These are phyloP conservation scores for Thalassiosira hispida DNA, from an alignment of 352 stramenopile genomes.

Conservation along the genomic window DNA sequence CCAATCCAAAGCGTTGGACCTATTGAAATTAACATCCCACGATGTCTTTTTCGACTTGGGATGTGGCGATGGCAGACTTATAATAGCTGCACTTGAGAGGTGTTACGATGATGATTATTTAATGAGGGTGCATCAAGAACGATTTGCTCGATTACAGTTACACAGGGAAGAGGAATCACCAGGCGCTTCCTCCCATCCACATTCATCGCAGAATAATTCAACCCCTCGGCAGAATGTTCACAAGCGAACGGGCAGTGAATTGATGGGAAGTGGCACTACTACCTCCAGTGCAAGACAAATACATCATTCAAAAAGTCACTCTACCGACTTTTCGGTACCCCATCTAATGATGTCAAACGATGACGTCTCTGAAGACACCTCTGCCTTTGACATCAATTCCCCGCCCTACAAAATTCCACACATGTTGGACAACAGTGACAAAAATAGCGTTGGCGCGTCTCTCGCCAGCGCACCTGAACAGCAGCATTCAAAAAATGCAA, in stretches of 20 bases:
- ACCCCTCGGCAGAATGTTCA: no score
- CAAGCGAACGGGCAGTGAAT: no score
- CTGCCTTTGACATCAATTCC: not conserved
- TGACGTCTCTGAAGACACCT: not conserved
- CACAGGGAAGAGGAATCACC: not conserved
- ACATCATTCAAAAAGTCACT: not conserved
- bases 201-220: no score
- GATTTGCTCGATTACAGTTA: not conserved
- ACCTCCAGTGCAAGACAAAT: no score
- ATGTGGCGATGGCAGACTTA: slow-evolving; percentile 77
- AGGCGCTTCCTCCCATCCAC: no score
- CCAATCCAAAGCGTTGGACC: slow-evolving; percentile 60
- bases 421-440: not conserved
- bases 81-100: slow-evolving; percentile 59
- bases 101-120: slow-evolving; percentile 33
- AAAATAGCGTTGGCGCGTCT: not conserved
- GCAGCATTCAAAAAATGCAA: no score
- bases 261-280: no score
- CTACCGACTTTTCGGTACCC: not conserved
- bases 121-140: slow-evolving; percentile 10
- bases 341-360: not conserved
- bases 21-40: slow-evolving; percentile 52
- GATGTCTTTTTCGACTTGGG: slow-evolving; percentile 85
- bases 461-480: no score
- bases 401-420: not conserved